Evolutionary conservation across 768 basidiomycete species (phyloP).

Genomic region (Boletus reticuloceps): DNA sequence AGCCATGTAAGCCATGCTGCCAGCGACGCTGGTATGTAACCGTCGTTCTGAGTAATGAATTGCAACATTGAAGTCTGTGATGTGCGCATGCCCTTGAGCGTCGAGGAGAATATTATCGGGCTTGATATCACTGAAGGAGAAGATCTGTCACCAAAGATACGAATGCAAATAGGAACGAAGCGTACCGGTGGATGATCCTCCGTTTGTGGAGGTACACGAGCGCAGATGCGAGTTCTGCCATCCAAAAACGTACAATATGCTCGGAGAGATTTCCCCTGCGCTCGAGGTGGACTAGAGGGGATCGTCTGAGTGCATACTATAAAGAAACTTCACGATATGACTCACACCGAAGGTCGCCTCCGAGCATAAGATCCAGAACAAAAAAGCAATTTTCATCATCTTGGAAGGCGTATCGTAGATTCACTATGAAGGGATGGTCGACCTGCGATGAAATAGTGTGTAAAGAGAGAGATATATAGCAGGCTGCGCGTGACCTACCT

Average conservation of each 20-base stretch:
- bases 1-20: slow-evolving; percentile 99
- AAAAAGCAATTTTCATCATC: slow-evolving; percentile 98
- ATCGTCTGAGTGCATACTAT: neutral
- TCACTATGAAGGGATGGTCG: slow-evolving; percentile 87
- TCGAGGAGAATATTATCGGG: slow-evolving; percentile 97
- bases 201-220: slow-evolving; percentile 88
- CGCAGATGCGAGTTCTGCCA: slow-evolving; percentile 82
- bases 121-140: slow-evolving; percentile 75
- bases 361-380: slow-evolving; percentile 94
- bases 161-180: slow-evolving; percentile 5
- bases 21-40: slow-evolving; percentile 89
- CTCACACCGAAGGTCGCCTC: slow-evolving; percentile 90
- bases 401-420: slow-evolving; percentile 93
- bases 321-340: slow-evolving; percentile 6
- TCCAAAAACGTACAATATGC: slow-evolving; percentile 78
- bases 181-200: slow-evolving; percentile 91
- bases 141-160: slow-evolving; percentile 7
- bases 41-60: slow-evolving; percentile 94
- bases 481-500: slow-evolving; percentile 49
- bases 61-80: slow-evolving; percentile 99
- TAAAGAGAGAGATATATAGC: slow-evolving; percentile 14
- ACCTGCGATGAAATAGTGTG: slow-evolving; percentile 44
- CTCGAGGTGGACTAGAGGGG: slow-evolving; percentile 74
- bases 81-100: slow-evolving; percentile 88
- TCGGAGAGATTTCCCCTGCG: slow-evolving; percentile 66